phyloP scores from a whole-genome alignment of 768 basidiomycete genomes.

The Kwoniella dendrophila region DNA sequence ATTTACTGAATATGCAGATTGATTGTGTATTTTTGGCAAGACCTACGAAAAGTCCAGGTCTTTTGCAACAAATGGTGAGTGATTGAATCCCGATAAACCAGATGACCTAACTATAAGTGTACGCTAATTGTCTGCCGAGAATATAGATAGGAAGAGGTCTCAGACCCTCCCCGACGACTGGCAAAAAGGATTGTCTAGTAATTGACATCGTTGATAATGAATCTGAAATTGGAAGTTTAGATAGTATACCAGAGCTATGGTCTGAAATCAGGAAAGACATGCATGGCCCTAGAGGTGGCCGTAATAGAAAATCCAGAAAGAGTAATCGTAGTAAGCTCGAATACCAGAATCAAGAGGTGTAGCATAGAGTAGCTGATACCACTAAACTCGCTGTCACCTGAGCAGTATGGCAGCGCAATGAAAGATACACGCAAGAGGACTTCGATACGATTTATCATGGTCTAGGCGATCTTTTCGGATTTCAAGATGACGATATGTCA shows the following conservation, averaged over 20 bases:
- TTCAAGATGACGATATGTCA: constrained; percentile 1
- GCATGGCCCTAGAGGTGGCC: constrained; percentile 87
- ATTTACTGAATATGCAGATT: constrained; percentile 56
- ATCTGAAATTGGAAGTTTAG: constrained; percentile 60
- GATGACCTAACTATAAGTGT: not conserved
- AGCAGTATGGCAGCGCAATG: constrained; percentile 54
- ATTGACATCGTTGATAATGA: constrained; percentile 85
- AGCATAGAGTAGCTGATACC: too few relatives aligned
- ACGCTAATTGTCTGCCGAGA: not conserved
- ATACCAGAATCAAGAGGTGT: too few relatives aligned
- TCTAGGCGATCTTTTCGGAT: constrained; percentile 35
- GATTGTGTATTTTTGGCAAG: constrained; percentile 88
- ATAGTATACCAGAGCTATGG: constrained; percentile 68
- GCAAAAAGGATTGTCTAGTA: constrained; percentile 79
- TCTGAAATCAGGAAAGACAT: not conserved
- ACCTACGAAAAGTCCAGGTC: constrained; percentile 82
- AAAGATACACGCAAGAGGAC: constrained; percentile 24
- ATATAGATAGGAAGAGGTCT: constrained; percentile 86
- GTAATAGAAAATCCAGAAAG: constrained; percentile 58
- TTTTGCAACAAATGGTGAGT: constrained; percentile 88
- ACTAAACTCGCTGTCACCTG: too few relatives aligned
- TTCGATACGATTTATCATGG: not conserved
- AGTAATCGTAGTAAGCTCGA: too few relatives aligned
- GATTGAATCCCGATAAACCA: too few relatives aligned
- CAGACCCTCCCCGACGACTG: constrained; percentile 76